Evolutionary conservation across 169 alveolate genomes (phyloP).

Genomic region (Perkinsus marinus): DNA sequence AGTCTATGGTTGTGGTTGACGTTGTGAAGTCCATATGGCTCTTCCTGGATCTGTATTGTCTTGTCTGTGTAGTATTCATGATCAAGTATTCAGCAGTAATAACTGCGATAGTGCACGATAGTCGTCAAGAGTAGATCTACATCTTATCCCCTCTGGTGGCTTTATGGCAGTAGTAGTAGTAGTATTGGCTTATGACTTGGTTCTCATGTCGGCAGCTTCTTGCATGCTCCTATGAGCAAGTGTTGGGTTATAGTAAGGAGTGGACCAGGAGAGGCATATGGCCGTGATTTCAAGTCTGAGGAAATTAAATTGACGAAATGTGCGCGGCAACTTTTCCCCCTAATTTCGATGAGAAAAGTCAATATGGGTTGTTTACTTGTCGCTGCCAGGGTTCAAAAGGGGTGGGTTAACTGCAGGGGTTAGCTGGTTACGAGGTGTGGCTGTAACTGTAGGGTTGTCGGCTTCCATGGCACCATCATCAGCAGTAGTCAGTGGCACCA

Average conservation of each 20-base stretch:
- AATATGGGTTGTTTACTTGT: too few species aligned
- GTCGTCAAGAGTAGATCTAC: not conserved
- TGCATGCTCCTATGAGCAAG: not conserved
- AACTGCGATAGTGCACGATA: not conserved
- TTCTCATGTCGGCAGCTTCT: not conserved
- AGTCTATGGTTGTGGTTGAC: not conserved
- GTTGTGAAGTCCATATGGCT: not conserved
- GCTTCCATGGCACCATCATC: not conserved
- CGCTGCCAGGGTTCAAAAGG: too few species aligned
- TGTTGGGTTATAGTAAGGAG: not conserved
- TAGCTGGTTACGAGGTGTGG: too few species aligned
- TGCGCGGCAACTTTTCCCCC: too few species aligned
- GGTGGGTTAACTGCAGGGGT: too few species aligned
- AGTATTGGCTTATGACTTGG: too few species aligned
- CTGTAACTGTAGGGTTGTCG: too few species aligned
- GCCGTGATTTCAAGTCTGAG: too few species aligned
- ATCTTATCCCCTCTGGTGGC: not conserved
- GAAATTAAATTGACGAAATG: too few species aligned
- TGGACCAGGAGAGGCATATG: not conserved
- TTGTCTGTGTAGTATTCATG: not conserved
- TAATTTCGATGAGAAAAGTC: too few species aligned
- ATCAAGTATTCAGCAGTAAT: not conserved
- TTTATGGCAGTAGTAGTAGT: not conserved
- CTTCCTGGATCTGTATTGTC: not conserved
- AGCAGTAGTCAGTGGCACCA: not conserved